These are phyloP conservation scores for Phaffia rhodozyma DNA, from an alignment of 1,284 basidiomycete species.

Conservation along the genomic window DNA sequence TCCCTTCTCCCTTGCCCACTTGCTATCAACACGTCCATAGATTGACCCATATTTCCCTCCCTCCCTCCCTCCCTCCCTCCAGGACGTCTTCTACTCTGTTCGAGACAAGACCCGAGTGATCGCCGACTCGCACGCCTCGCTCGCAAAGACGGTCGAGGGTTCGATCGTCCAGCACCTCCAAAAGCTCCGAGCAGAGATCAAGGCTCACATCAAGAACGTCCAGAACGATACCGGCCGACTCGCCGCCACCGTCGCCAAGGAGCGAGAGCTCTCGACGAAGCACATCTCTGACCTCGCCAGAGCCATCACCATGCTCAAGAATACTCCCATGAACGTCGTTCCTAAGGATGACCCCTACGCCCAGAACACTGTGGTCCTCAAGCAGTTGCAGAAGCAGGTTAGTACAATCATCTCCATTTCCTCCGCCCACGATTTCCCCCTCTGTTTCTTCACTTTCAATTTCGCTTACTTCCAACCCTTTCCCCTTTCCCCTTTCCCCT, in stretches of 20 bases:
- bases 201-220: conserved; percentile 95
- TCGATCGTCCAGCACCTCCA: conserved; percentile 97
- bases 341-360: conserved; percentile 74
- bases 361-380: conserved; percentile 65
- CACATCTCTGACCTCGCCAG: conserved; percentile 79
- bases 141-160: conserved; percentile 90
- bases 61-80: conserved; percentile 15
- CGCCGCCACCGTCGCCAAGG: conserved; percentile 82
- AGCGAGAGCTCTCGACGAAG: conserved; percentile 80
- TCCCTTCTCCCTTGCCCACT: not conserved
- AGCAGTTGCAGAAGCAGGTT: conserved; percentile 74
- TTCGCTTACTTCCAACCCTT: not conserved
- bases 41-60: not conserved
- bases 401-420: conserved; percentile 5
- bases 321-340: conserved; percentile 80
- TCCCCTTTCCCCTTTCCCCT: not conserved
- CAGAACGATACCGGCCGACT: conserved; percentile 96
- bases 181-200: conserved; percentile 87
- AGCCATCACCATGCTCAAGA: conserved; percentile 82
- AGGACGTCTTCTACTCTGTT: conserved; percentile 90
- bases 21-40: not conserved
- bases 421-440: too few relatives aligned
- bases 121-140: conserved; percentile 91
- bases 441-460: too few relatives aligned
- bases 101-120: conserved; percentile 88